Percentiles rank a stretch among this genome's conserved stretches.
phyloP scores from a whole-genome alignment of 2,329 filamentous ascomycete species.

The Trichoderma endophyticum region DNA sequence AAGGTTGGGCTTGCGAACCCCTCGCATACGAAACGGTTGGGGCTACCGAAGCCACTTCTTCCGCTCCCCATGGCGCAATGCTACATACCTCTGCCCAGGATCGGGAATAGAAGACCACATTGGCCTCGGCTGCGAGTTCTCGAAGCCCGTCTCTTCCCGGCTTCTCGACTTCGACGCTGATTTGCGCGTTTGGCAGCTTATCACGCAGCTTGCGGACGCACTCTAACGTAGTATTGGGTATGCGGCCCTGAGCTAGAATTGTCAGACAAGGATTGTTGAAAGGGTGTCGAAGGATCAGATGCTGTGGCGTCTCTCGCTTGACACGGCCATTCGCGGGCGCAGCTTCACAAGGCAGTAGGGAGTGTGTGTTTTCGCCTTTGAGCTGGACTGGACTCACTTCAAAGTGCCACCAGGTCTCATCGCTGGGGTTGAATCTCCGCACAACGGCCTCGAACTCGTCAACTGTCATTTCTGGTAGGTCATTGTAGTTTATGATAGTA shows the following conservation, averaged over 20 bases:
- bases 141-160: conserved; percentile 58
- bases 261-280: conserved; percentile 6
- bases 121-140: conserved; percentile 58
- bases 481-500: conserved; percentile 69
- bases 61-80: background rate
- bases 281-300: background rate
- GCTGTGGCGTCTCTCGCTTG: background rate
- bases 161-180: conserved; percentile 74
- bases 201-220: conserved; percentile 57
- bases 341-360: background rate
- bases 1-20: background rate
- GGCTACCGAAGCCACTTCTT: background rate
- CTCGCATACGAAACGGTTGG: background rate
- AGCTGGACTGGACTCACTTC: conserved; percentile 47
- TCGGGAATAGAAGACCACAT: conserved; percentile 71
- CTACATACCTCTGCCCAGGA: conserved; percentile 63
- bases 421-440: conserved; percentile 35
- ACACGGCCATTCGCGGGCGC: background rate
- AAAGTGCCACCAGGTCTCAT: conserved; percentile 65
- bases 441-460: conserved; percentile 55
- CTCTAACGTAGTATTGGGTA: conserved; percentile 55
- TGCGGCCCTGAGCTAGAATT: conserved; percentile 51
- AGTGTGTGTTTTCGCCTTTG: background rate
- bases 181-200: conserved; percentile 40
- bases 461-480: conserved; percentile 63